phyloP scores from a whole-genome alignment of 805 yeast genomes.

The Pichia gijzeniarum region DNA sequence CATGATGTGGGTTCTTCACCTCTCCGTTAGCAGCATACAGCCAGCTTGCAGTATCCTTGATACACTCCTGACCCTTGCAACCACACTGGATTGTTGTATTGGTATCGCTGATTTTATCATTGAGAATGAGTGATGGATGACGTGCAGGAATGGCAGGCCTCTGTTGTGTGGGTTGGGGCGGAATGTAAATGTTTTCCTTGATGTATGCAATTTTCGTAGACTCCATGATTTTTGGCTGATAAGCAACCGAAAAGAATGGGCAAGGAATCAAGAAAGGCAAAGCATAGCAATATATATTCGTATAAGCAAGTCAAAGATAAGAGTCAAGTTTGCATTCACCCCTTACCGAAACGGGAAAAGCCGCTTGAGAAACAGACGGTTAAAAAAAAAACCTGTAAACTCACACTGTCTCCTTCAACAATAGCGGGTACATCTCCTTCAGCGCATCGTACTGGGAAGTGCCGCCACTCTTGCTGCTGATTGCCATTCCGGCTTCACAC shows the following conservation, averaged over 20 bases:
- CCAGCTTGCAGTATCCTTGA: constrained; percentile 31
- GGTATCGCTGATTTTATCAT: constrained; percentile 26
- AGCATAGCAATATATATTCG: too few species aligned
- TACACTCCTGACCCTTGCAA: constrained; percentile 30
- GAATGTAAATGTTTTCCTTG: constrained; percentile 30
- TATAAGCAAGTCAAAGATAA: too few species aligned
- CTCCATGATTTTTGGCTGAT: constrained; percentile 23
- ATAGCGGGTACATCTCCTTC: neutral
- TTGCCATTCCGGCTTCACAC: constrained; percentile 11
- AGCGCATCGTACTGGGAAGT: neutral
- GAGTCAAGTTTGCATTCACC: too few species aligned
- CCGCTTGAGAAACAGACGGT: too few species aligned
- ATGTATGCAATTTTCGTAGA: constrained; percentile 26
- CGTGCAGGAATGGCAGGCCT: constrained; percentile 27
- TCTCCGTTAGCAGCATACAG: constrained; percentile 32
- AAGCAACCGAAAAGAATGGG: neutral
- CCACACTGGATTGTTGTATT: constrained; percentile 29
- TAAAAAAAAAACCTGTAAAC: too few species aligned
- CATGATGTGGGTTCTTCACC: constrained; percentile 20
- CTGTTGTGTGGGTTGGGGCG: constrained; percentile 17
- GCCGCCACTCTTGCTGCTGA: neutral
- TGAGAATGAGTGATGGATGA: constrained; percentile 32
- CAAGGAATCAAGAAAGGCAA: neutral
- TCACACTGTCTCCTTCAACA: neutral
- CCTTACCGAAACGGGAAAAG: neutral